These are phyloP conservation scores for Hortaea sp. DNA, from an alignment of 2,329 filamentous ascomycete species.

Conservation along the genomic window DNA sequence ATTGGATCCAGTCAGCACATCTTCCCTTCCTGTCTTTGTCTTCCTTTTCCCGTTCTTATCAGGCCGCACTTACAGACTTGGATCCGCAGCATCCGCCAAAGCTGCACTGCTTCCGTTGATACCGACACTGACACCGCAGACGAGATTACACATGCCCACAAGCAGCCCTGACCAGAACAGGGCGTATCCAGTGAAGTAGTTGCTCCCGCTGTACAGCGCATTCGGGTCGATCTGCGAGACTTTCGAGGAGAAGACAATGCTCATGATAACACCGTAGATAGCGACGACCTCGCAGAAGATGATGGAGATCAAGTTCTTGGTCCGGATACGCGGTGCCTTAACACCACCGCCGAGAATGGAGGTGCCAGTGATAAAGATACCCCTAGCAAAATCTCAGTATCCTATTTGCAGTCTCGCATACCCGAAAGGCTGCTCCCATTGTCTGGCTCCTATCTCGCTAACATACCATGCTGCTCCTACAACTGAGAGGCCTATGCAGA, in stretches of 20 bases:
- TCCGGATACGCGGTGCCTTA: constrained; percentile 91
- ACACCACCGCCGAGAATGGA: constrained; percentile 96
- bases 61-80: constrained; percentile 59
- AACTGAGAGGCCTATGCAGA: constrained; percentile 93
- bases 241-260: constrained; percentile 93
- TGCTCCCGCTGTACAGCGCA: constrained; percentile 60
- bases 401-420: neutral
- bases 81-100: constrained; percentile 87
- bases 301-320: constrained; percentile 99
- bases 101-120: constrained; percentile 98
- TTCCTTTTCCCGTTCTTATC: too few species aligned
- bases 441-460: neutral
- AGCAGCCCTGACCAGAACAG: constrained; percentile 94
- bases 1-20: neutral
- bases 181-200: constrained; percentile 90
- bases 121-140: constrained; percentile 92
- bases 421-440: too few species aligned
- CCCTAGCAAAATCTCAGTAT: constrained; percentile 48
- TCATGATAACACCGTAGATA: constrained; percentile 99
- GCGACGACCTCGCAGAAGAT: constrained; percentile 99
- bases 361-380: constrained; percentile 96
- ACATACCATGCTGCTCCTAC: constrained; percentile 89
- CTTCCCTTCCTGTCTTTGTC: neutral
- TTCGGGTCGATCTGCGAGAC: constrained; percentile 56
- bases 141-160: constrained; percentile 88